Conservation (phyloP, 768 basidiomycete genomes). For the Lactarius trivialis region DNA sequence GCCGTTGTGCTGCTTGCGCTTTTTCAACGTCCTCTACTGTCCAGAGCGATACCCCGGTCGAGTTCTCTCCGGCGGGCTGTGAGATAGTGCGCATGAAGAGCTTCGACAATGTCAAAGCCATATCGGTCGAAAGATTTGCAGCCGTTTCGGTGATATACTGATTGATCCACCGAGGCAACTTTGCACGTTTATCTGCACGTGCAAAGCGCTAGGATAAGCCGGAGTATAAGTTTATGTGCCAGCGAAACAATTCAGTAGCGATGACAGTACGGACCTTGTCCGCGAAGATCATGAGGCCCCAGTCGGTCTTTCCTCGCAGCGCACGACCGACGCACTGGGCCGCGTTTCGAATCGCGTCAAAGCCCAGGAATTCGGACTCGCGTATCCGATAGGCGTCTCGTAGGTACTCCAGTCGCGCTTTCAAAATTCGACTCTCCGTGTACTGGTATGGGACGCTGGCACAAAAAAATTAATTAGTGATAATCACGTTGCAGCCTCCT, state of each 20-base stretch:
- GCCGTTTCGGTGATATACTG: conserved; percentile 99
- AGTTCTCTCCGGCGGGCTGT: conserved; percentile 94
- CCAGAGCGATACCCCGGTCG: conserved; percentile 93
- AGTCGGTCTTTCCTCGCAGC: conserved; percentile 96
- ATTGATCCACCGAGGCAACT: conserved; percentile 98
- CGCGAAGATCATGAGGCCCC: conserved; percentile 99
- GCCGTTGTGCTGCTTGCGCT: conserved; percentile 76
- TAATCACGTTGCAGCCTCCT: neutral
- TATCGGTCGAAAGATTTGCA: conserved; percentile 95
- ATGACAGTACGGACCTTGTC: conserved; percentile 67
- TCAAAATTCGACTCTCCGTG: conserved; percentile 94
- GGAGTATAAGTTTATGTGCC: conserved; percentile 3
- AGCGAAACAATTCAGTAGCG: conserved; percentile 1
- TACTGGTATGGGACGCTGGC: conserved; percentile 91
- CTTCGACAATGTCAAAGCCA: conserved; percentile 91
- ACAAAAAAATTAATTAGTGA: conserved; percentile 2
- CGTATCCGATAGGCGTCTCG: conserved; percentile 98
- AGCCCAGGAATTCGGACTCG: conserved; percentile 97
- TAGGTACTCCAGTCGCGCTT: conserved; percentile 94
- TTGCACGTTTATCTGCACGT: conserved; percentile 87
- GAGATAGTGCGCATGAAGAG: conserved; percentile 98
- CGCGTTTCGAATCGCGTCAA: conserved; percentile 99
- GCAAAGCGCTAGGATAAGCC: conserved; percentile 65
- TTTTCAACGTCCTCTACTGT: conserved; percentile 86
- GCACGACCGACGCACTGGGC: conserved; percentile 99